Percentiles rank a stretch among this genome's conserved stretches.
Evolutionary conservation across 345 rosid genomes (phyloP).

Genomic region (Gossypium herbaceum): DNA sequence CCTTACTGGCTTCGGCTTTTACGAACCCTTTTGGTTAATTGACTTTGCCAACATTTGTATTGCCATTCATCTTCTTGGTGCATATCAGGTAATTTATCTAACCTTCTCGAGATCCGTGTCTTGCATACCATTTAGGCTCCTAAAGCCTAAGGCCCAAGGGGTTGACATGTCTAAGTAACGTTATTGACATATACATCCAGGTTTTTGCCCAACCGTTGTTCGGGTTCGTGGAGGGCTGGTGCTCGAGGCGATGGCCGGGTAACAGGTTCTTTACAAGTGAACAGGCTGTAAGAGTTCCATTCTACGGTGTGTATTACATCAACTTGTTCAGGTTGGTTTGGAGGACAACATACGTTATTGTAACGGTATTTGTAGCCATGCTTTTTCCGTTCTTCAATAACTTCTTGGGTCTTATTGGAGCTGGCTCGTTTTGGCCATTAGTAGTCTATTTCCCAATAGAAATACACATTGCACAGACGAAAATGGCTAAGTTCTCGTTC

Average conservation of each 20-base stretch:
- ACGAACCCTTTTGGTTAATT: slow-evolving; percentile 77
- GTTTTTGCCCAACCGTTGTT: slow-evolving; percentile 73
- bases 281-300: slow-evolving; percentile 35
- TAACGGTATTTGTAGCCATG: slow-evolving; percentile 67
- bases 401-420: slow-evolving; percentile 73
- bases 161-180: not conserved
- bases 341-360: slow-evolving; percentile 64
- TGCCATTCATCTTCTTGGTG: slow-evolving; percentile 71
- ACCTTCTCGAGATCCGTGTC: not conserved
- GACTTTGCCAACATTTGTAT: slow-evolving; percentile 85
- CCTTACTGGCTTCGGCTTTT: slow-evolving; percentile 85
- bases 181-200: slow-evolving; percentile 24
- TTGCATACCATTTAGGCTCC: not conserved
- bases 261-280: slow-evolving; percentile 55
- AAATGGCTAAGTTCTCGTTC: slow-evolving; percentile 42
- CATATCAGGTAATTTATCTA: slow-evolving; percentile 45
- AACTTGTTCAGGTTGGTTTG: slow-evolving; percentile 64
- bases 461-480: slow-evolving; percentile 63
- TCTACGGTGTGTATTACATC: slow-evolving; percentile 38
- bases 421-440: slow-evolving; percentile 75
- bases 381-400: slow-evolving; percentile 85
- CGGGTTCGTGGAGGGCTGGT: slow-evolving; percentile 48
- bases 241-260: slow-evolving; percentile 51
- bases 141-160: not conserved
- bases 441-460: slow-evolving; percentile 81